Conservation (phyloP, 306 rosid species). For the Vicia faba region DNA sequence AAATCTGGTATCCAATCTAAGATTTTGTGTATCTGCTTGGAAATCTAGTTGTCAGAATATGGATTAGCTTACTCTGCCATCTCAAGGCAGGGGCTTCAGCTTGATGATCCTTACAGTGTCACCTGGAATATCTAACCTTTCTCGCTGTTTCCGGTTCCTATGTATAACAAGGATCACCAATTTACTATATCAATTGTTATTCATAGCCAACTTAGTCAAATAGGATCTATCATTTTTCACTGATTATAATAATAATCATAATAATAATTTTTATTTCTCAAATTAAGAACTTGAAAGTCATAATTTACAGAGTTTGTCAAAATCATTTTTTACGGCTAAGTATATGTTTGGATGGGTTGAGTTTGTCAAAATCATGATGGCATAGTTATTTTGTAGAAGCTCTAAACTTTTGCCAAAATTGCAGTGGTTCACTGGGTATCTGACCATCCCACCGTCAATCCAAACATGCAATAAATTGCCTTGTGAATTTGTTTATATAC, state of each 20-base stretch:
- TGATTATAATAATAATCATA: background rate
- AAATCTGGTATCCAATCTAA: slow-evolving; percentile 2
- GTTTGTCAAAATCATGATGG: too few relatives aligned
- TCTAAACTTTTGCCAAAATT: too few relatives aligned
- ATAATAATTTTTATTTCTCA: background rate
- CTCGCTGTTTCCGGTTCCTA: slow-evolving; percentile 5
- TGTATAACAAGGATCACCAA: background rate
- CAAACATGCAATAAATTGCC: background rate
- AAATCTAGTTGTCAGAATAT: slow-evolving; percentile 24
- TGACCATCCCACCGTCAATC: too few relatives aligned
- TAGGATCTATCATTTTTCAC: slow-evolving; percentile 8
- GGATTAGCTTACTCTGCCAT: slow-evolving; percentile 5
- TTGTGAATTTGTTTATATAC: background rate
- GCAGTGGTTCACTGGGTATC: too few relatives aligned
- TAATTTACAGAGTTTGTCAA: too few relatives aligned
- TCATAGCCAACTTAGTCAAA: slow-evolving; percentile 2
- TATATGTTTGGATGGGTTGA: too few relatives aligned
- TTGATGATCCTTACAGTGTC: background rate
- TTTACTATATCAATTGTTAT: slow-evolving; percentile 5
- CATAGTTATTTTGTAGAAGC: too few relatives aligned
- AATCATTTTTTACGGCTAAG: too few relatives aligned
- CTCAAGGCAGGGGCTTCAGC: slow-evolving; percentile 7
- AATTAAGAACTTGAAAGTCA: slow-evolving; percentile 12
- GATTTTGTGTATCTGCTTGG: slow-evolving; percentile 15
- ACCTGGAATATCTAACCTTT: slow-evolving; percentile 26